A percentile compares a stretch with the other conserved stretches of the same genome.
phyloP scores from a whole-genome alignment of 495 filamentous ascomycete genomes.

The Penicillium mononematosum region DNA sequence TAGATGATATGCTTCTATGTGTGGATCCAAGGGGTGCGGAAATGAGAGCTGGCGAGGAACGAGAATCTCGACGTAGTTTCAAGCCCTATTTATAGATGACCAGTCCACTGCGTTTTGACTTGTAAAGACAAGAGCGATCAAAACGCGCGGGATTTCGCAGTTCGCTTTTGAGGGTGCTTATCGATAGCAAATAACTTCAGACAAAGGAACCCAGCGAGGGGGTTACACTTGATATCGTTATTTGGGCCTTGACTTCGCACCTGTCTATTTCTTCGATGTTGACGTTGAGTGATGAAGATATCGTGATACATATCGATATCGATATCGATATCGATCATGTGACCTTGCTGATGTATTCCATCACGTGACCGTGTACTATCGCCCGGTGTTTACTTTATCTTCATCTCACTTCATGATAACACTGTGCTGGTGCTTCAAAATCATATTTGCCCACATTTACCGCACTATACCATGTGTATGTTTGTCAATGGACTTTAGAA shows the following conservation, averaged over 20 bases:
- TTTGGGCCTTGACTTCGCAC: neutral
- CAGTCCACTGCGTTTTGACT: neutral
- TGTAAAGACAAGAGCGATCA: neutral
- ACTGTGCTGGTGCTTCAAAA: neutral
- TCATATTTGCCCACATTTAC: neutral
- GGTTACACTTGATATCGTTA: neutral
- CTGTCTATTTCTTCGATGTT: neutral
- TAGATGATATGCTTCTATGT: neutral
- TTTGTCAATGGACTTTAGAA: too few species aligned
- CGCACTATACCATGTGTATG: too few species aligned
- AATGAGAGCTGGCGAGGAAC: neutral
- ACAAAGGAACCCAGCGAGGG: neutral
- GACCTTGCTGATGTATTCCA: neutral
- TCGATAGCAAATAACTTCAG: neutral
- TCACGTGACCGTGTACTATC: neutral
- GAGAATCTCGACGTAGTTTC: neutral
- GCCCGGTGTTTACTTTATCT: neutral
- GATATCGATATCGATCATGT: conserved; percentile 12
- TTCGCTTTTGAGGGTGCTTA: neutral
- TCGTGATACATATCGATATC: conserved; percentile 9
- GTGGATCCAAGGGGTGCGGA: neutral
- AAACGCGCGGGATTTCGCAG: neutral
- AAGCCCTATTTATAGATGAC: neutral
- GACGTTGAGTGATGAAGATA: conserved; percentile 6
- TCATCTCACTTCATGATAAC: neutral